Evolutionary conservation across 768 basidiomycete genomes (phyloP), one percentile per base, ranked within the genome.

Genomic region (Amanita polypyramis): DNA sequence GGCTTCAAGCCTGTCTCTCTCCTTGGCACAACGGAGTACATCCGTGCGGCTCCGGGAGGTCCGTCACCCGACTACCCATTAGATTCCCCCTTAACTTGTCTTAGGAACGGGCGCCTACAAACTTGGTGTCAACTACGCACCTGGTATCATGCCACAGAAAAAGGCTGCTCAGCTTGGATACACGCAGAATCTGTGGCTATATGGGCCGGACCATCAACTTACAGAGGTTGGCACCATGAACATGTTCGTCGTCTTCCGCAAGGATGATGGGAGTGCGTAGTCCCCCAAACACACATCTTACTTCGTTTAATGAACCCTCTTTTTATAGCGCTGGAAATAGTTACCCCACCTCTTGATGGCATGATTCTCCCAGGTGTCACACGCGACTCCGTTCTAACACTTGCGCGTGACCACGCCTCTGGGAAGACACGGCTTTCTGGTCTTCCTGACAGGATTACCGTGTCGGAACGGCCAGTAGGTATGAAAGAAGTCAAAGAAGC

Each of bases 331-430:
- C 62, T 79, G 50, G 91, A 97, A 61, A 72, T 96, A 45, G 72
- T 90, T 53, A 96, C 95, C 1, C 88, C 94, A 2, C 85, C 90
- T 11, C 68, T 96, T 51, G 90, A 87, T 60, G 92, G 93, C 43
- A 85, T 89, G 65, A 90, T 97, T 57, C 77, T 98, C 1, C 92
- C 93, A 2, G 91, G 94, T 38, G 80, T 97, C 20, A 96, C 93
- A 5, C 81, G 94, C 52, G 85, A 86, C 57, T 92, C 89, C 21
- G 80, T 88, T 36, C 75, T 96, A 33, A 57, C 71, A 0, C 80
- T 97, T 37, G 76, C 79, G 3, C 67, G 76, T 12, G 80, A 79
- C 7, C 87, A 89, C 53, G 66, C 69, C 0, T 68, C 79, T 7
- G 59, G 72, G 35, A 65, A 65, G 50, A 59, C 62, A 14, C 60